Evolutionary conservation across 306 rosid species (phyloP), one percentile per base, ranked within the genome.

Genomic region (Vigna mungo): DNA sequence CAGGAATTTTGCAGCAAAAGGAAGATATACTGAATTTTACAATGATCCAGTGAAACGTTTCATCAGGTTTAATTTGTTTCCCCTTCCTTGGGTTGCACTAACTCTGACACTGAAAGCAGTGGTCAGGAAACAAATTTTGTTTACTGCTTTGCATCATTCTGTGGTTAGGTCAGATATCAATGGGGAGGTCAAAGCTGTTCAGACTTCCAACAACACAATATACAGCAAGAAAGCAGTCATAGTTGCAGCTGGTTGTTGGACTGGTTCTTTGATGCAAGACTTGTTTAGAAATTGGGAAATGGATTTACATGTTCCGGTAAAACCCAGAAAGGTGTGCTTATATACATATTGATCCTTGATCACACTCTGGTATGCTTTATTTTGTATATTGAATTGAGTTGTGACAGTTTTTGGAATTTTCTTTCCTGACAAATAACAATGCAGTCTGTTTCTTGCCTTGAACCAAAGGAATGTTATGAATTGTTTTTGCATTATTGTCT

Each of bases 221-320:
- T 78, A 85, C 79, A 34, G 89, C 81, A 87, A 83, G 83, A 92
- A 94, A 86, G 96, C 90, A 46, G 52, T 92, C 52, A 84, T 94
- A 70, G 84, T 94, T 36, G 93, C 97, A n/a, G 89, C 98, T 86
- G 97, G 98, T 86, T 84, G 94, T 88, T 94, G 97, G 98, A 92
- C 97, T 80, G 94, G 97, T 10, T 82, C 84, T 76, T 89, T 94
- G 88, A 88, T 90, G 81, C 82, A 79, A 67, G 96, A 92, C 79
- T 82, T 90, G 81, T 64, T 87, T 58, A 82, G 79, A 80, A 87
- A 82, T 58, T 88, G 84, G 85, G 92, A 84, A 71, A 47, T 89
- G 84, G 83, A 83, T 72, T 47, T 92, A 74, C 76, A 87, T 68
- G 83, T 94, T 83, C 97, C 97, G 32, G 85, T 94, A 27, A 86